Evolutionary conservation across 2,329 filamentous ascomycete genomes (phyloP).

Genomic region (Pseudocercospora vitis): DNA sequence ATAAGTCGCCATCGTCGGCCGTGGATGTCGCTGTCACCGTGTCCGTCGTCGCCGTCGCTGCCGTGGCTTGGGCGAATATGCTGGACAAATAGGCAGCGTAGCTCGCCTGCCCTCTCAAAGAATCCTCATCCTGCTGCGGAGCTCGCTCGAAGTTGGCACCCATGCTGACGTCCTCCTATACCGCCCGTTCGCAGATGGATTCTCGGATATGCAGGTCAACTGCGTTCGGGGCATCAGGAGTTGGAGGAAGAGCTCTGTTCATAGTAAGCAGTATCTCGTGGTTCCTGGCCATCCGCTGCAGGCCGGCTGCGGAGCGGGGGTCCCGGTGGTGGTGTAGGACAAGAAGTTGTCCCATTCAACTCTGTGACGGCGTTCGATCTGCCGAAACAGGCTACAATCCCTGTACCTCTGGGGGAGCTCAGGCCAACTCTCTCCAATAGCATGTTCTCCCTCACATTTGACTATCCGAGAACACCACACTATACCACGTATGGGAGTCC

Average conservation of each 20-base stretch:
- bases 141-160: conserved; percentile 2
- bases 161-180: background rate
- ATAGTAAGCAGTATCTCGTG: background rate
- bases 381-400: no score
- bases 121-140: background rate
- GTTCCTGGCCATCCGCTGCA: conserved; percentile 5
- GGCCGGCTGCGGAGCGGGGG: conserved; percentile 4
- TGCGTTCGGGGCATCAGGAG: background rate
- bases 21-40: background rate
- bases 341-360: no score
- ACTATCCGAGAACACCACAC: no score
- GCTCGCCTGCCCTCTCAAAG: background rate
- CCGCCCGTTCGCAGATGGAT: conserved; percentile 1
- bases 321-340: background rate
- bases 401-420: no score
- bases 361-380: no score
- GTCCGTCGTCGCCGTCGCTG: background rate
- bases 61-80: background rate
- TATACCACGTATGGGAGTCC: no score
- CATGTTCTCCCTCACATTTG: no score
- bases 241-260: background rate
- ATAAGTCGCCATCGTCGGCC: background rate
- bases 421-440: no score
- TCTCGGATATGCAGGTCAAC: conserved; percentile 2
- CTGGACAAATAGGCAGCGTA: conserved; percentile 7